These are phyloP conservation scores for Limnanthes douglasii DNA, from an alignment of 345 rosid genomes.

Conservation along the genomic window DNA sequence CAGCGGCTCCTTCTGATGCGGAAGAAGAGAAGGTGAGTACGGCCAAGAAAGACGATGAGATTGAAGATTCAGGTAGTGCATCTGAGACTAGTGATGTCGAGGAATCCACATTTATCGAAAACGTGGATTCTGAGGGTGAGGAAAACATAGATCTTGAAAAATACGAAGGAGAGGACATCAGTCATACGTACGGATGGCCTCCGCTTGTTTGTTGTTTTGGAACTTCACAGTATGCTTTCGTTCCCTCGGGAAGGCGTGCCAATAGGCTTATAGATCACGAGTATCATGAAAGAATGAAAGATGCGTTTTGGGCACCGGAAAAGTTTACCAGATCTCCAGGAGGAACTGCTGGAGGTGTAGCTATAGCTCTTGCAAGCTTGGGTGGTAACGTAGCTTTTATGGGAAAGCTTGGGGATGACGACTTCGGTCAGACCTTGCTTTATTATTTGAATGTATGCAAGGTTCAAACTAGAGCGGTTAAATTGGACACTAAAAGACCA, in stretches of 20 bases:
- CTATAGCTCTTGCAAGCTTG: conserved; percentile 64
- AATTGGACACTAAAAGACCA: conserved; percentile 39
- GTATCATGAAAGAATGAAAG: conserved; percentile 47
- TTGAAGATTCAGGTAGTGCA: conserved; percentile 20
- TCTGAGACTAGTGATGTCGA: conserved; percentile 31
- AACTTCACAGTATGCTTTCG: conserved; percentile 74
- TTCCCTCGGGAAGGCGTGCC: conserved; percentile 77
- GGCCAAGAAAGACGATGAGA: conserved; percentile 21
- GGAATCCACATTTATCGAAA: conserved; percentile 17
- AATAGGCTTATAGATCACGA: conserved; percentile 68
- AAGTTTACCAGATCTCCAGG: conserved; percentile 70
- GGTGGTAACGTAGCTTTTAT: conserved; percentile 89
- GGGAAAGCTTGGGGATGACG: conserved; percentile 89
- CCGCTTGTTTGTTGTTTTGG: conserved; percentile 97
- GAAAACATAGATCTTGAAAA: conserved; percentile 43
- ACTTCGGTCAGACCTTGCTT: conserved; percentile 64
- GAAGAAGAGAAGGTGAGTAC: conserved; percentile 30
- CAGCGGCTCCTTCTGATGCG: conserved; percentile 15
- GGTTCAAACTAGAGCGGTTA: conserved; percentile 67
- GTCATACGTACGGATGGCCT: conserved; percentile 77
- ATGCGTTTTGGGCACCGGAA: conserved; percentile 59
- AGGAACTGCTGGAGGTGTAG: conserved; percentile 73
- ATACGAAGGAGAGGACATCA: conserved; percentile 51
- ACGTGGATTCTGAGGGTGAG: conserved; percentile 35
- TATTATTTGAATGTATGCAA: conserved; percentile 51